These are phyloP conservation scores for Venturia aucupariae DNA, from an alignment of 2,329 filamentous ascomycete genomes.

Conservation along the genomic window DNA sequence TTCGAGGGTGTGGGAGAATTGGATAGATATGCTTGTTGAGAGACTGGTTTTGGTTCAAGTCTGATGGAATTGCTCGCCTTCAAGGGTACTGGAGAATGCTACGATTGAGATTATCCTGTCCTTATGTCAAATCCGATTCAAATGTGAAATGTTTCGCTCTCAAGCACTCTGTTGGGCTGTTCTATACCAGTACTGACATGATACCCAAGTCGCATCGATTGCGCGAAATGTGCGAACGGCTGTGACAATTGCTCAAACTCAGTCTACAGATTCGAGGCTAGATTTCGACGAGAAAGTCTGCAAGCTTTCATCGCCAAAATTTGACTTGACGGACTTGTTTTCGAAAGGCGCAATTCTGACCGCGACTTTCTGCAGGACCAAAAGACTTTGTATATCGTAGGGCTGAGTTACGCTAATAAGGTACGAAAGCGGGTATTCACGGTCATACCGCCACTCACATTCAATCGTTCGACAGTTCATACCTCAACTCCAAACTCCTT, in stretches of 20 bases:
- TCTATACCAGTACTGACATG: background rate
- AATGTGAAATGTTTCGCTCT: background rate
- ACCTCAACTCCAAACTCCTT: background rate
- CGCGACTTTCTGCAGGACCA: background rate
- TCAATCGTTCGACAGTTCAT: background rate
- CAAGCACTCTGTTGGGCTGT: background rate
- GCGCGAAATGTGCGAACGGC: background rate
- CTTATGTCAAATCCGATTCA: background rate
- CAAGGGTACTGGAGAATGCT: background rate
- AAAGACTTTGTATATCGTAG: background rate
- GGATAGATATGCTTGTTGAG: constrained; percentile 20
- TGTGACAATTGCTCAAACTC: too few relatives aligned
- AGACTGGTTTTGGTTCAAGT: constrained; percentile 15
- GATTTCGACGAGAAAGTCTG: too few relatives aligned
- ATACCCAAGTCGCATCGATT: background rate
- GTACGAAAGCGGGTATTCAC: constrained; percentile 1
- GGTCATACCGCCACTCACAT: background rate
- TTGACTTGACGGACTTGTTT: background rate
- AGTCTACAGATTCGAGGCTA: too few relatives aligned
- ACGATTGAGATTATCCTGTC: background rate
- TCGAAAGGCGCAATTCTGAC: background rate
- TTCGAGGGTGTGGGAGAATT: constrained; percentile 16
- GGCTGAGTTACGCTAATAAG: background rate
- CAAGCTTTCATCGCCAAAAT: too few relatives aligned
- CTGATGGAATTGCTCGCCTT: background rate